Base-by-base conservation (phyloP, 108 stramenopile genomes). In the Cylindrotheca fusiformis region DNA sequence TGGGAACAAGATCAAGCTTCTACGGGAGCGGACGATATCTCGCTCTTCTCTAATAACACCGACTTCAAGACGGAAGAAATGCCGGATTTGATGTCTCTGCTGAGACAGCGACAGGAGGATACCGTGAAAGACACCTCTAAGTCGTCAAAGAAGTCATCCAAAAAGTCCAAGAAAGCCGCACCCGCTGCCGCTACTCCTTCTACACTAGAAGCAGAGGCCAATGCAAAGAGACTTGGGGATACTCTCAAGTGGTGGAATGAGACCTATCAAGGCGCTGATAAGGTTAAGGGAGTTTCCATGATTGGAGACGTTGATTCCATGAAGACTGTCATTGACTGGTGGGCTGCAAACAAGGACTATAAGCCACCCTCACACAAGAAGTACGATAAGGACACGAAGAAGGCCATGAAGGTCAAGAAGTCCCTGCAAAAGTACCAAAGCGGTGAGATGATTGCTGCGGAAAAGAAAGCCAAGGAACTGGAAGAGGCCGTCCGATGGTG, bases 241-340 rank as follows among this genome's bases (percentile, higher is more conserved):
- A 71, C 78, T 23, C 44, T 79, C 46, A 32, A 47, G 8, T 69
- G 62, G 72, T 79, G 72, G 78, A 50, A 54, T 1, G 23, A 59
- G 4, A 47, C 32, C 52, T 47, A 57, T 44, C 4, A 56, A 2
- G 41, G 55, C 26, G 53, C 32, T 25, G 54, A 59, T 23, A 45
- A 24, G 18, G 36, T 10, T 6, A 41, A 41, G 36, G 36, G 10
- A 10, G 14, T 14, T 14, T 26, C 55, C 58, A 24, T 21, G 44
- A 0, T 46, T 25, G 67, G 62, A 18, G 55, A 41, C 10, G 14
- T 52, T 19, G 55, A 50, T 22, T 63, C 65, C 27, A 65, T 79
- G 68, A 59, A 79, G 54, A 20, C 50, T 17, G 28, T 79, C 20
- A 32, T 65, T 19, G 67, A 74, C 23, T 79, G 78, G 78, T 79